phyloP scores from a whole-genome alignment of 2,329 filamentous ascomycete species.

The Ophiosphaerella narmari region DNA sequence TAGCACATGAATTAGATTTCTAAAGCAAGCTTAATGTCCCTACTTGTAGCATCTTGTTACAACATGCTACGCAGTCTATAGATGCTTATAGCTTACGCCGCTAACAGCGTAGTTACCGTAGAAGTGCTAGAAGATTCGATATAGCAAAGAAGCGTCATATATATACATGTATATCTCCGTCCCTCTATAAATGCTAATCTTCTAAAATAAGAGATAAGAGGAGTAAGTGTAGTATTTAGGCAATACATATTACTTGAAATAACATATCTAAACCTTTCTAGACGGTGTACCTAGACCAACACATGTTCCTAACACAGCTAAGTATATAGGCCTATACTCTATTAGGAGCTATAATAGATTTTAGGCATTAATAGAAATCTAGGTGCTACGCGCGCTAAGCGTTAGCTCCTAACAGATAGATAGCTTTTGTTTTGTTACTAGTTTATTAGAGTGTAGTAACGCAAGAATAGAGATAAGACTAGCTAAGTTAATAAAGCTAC shows the following conservation, averaged over 20 bases:
- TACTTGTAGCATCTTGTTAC: background rate
- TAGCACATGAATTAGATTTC: background rate
- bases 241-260: background rate
- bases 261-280: background rate
- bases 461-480: background rate
- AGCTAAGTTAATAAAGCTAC: background rate
- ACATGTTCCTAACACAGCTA: background rate
- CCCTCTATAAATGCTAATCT: slow-evolving; percentile 1
- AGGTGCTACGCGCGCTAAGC: background rate
- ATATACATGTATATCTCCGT: slow-evolving; percentile 1
- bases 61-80: background rate
- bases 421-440: background rate
- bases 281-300: background rate
- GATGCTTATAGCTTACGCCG: background rate
- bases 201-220: background rate
- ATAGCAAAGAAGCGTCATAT: background rate
- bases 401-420: background rate
- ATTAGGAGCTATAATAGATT: background rate
- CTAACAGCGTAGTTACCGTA: background rate
- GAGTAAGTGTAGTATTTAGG: too few relatives aligned
- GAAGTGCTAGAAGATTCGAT: background rate
- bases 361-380: background rate
- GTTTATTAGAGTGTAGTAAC: background rate
- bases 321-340: background rate
- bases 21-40: background rate